Evolutionary conservation across 208 protist species (phyloP), one percentile per base, ranked within the genome.

Genomic region (Endotrypanum monterogeii): DNA sequence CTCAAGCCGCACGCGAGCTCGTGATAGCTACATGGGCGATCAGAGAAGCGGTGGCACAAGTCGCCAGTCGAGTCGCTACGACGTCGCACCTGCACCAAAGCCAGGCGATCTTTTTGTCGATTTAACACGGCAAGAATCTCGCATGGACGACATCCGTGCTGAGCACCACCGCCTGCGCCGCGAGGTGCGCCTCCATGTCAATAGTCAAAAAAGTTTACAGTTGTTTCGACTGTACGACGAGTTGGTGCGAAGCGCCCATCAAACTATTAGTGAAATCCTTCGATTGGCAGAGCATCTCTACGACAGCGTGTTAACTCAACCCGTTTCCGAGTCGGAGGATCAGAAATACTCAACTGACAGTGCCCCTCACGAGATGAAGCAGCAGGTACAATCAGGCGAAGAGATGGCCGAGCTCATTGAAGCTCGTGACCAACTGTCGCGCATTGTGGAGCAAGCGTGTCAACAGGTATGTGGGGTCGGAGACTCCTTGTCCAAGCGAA

Each of bases 151-250:
- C 23, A 46, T 91, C 23, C 80, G 77, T 51, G 73, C 63, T 30
- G 78, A 88, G 52, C 79, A 91, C 71, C 79, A 92, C 9, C 65
- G 77, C 37, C 84, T 97, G 30, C 88, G 89, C 6, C 83, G 86
- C 65, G 87, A 95, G 57, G 88, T 94, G 14, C 86, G 89, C 20
- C 80, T 94, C 23, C 84, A 84, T 58, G 83, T 97, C n/a, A 92
- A 82, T 39, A 93, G 89, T 35, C 88, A 83, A 61, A 82, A 73
- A 37, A 88, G 80, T 48, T 74, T 93, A 30, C 83, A 92, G 71
- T 61, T 97, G 50, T 94, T 92, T 78, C 69, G 76, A 12, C 63
- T 77, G 32, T 97, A 95, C 74, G 89, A 94, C 66, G 79, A 83
- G 28, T 66, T 97, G 6, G 71, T 89, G 54, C 48, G 54, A 12